A percentile compares a stretch with the other conserved stretches of the same genome.
These are phyloP conservation scores for Cladosporium austrohemisphaericum DNA, from an alignment of 2,329 filamentous ascomycete genomes.

Conservation along the genomic window DNA sequence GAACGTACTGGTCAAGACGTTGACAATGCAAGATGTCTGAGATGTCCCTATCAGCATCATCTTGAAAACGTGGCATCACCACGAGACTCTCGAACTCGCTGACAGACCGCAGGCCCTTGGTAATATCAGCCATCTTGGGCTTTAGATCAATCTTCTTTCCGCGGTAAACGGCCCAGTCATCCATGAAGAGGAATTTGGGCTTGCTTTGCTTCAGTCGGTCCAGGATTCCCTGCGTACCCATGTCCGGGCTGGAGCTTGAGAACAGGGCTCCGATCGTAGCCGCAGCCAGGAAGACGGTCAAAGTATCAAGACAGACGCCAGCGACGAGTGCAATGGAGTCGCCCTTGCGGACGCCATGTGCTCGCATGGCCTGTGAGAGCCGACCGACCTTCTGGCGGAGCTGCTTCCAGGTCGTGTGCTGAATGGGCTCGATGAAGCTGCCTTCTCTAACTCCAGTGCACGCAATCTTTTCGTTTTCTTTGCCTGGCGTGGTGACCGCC, in stretches of 20 bases:
- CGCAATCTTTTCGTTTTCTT: neutral
- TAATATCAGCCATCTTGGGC: conserved; percentile 67
- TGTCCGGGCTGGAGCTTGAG: conserved; percentile 73
- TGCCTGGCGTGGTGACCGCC: neutral
- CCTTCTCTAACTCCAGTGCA: too few relatives aligned
- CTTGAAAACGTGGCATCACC: conserved; percentile 55
- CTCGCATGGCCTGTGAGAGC: neutral
- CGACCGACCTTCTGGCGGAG: neutral
- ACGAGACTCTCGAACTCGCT: conserved; percentile 61
- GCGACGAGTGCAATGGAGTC: neutral
- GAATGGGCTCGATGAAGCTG: too few relatives aligned
- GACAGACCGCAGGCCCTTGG: conserved; percentile 59
- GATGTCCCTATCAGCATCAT: neutral
- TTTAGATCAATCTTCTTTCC: conserved; percentile 69
- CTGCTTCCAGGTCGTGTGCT: neutral
- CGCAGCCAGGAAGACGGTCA: conserved; percentile 66
- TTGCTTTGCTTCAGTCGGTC: conserved; percentile 71
- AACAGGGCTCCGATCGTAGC: conserved; percentile 71
- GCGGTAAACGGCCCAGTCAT: conserved; percentile 76
- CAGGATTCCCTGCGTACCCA: conserved; percentile 73
- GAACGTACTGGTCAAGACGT: neutral
- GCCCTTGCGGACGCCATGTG: neutral
- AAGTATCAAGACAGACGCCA: conserved; percentile 60
- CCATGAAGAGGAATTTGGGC: conserved; percentile 78
- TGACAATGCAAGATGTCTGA: neutral